phyloP scores from a whole-genome alignment of 2,329 filamentous ascomycete species.

The Trichophyton mentagrophytes region DNA sequence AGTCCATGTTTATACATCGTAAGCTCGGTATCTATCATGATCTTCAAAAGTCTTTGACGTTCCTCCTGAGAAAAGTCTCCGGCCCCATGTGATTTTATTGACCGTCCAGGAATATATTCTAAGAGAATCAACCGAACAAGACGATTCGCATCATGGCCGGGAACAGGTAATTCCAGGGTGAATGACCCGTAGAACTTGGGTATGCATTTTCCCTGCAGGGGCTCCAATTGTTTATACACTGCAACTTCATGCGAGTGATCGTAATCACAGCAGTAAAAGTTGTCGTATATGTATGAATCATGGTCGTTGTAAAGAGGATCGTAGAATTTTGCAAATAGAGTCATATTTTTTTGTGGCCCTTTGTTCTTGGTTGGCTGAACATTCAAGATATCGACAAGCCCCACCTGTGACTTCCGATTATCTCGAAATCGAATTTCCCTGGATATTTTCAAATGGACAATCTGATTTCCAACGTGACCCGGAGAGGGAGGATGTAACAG shows the following conservation, averaged over 20 bases:
- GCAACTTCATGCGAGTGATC: neutral
- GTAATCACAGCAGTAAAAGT: neutral
- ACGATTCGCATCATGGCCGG: neutral
- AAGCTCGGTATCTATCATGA: neutral
- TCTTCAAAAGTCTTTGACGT: neutral
- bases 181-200: neutral
- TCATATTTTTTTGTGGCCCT: neutral
- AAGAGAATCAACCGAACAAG: neutral
- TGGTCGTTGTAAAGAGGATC: constrained; percentile 3
- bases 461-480: neutral
- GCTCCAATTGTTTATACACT: neutral
- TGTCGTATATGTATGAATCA: neutral
- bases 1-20: neutral
- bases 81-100: neutral
- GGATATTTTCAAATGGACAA: neutral
- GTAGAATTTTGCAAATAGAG: neutral
- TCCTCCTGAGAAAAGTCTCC: neutral
- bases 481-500: neutral
- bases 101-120: neutral
- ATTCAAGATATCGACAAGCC: neutral
- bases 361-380: neutral
- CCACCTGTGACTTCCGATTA: neutral
- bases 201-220: neutral
- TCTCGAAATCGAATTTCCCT: neutral
- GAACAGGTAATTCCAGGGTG: neutral